A percentile compares a stretch with the other conserved stretches of the same genome.
These are phyloP conservation scores for Boletus subcaerulescens DNA, from an alignment of 768 basidiomycete genomes.

Conservation along the genomic window DNA sequence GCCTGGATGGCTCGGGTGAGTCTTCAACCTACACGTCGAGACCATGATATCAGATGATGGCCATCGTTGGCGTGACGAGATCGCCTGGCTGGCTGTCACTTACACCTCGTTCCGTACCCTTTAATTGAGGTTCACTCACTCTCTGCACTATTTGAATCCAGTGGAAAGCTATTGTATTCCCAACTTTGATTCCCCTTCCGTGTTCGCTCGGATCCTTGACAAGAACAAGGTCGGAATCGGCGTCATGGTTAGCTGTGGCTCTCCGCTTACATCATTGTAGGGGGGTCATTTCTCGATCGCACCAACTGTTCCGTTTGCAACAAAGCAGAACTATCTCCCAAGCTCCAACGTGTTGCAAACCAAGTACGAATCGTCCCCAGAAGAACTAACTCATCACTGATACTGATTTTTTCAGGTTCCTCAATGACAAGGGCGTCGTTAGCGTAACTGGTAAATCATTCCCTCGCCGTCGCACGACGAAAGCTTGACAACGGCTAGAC, in stretches of 20 bases:
- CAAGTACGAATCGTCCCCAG: constrained; percentile 41
- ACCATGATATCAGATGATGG: neutral
- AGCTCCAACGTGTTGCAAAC: constrained; percentile 85
- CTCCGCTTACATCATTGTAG: constrained; percentile 28
- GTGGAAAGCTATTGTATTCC: constrained; percentile 93
- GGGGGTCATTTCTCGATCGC: constrained; percentile 91
- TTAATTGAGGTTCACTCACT: constrained; percentile 2
- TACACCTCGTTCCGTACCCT: neutral
- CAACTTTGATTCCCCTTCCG: constrained; percentile 89
- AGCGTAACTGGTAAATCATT: constrained; percentile 63
- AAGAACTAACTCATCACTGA: neutral
- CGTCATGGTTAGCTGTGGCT: neutral
- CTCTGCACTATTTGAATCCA: constrained; percentile 24
- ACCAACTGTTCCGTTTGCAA: constrained; percentile 64
- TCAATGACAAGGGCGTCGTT: constrained; percentile 85
- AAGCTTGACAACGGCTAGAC: constrained; percentile 42
- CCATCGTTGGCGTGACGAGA: too few relatives aligned
- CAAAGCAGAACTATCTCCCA: constrained; percentile 82
- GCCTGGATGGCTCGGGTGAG: constrained; percentile 78
- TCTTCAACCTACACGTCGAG: constrained; percentile 11
- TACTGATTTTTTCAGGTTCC: constrained; percentile 46
- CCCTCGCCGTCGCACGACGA: neutral
- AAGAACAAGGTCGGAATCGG: constrained; percentile 56
- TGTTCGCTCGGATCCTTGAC: constrained; percentile 88
- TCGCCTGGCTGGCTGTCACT: neutral